Percentiles rank a stretch among this genome's conserved stretches.
These are phyloP conservation scores for Chrysosporium queenslandicum DNA, from an alignment of 2,329 filamentous ascomycete genomes.

Conservation along the genomic window DNA sequence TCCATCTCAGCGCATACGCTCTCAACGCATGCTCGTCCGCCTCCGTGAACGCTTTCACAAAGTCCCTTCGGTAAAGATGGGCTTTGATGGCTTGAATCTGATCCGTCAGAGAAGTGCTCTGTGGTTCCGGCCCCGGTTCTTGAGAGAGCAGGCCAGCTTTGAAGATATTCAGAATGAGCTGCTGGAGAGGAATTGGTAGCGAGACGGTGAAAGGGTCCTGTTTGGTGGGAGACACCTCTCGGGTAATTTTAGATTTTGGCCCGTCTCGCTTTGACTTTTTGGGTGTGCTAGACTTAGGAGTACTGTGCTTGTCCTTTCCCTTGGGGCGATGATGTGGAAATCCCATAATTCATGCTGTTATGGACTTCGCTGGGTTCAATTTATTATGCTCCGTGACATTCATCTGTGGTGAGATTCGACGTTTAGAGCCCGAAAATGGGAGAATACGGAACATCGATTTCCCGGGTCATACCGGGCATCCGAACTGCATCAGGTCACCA, in stretches of 20 bases:
- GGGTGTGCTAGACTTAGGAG: neutral
- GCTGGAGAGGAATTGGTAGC: conserved; percentile 50
- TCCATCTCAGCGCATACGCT: conserved; percentile 85
- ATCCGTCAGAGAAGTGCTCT: conserved; percentile 36
- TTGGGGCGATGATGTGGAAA: neutral
- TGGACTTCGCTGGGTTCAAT: neutral
- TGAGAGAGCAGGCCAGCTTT: conserved; percentile 49
- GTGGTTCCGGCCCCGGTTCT: conserved; percentile 24
- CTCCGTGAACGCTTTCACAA: conserved; percentile 60
- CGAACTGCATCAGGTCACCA: no score
- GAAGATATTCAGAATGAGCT: conserved; percentile 65
- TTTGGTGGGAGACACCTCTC: neutral
- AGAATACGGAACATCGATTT: neutral
- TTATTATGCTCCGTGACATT: neutral
- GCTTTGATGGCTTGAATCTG: conserved; percentile 73
- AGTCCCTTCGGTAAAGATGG: conserved; percentile 78
- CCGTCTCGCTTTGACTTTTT: neutral
- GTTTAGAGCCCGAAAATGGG: no score
- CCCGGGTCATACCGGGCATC: neutral
- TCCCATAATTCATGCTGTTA: neutral
- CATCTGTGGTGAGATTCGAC: neutral
- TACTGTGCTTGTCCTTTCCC: neutral
- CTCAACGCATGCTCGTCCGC: conserved; percentile 59
- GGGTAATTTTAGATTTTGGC: neutral
- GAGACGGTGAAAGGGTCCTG: conserved; percentile 2